Conservation (phyloP, 2,329 filamentous ascomycete genomes). For the Periconia macrospinosa region DNA sequence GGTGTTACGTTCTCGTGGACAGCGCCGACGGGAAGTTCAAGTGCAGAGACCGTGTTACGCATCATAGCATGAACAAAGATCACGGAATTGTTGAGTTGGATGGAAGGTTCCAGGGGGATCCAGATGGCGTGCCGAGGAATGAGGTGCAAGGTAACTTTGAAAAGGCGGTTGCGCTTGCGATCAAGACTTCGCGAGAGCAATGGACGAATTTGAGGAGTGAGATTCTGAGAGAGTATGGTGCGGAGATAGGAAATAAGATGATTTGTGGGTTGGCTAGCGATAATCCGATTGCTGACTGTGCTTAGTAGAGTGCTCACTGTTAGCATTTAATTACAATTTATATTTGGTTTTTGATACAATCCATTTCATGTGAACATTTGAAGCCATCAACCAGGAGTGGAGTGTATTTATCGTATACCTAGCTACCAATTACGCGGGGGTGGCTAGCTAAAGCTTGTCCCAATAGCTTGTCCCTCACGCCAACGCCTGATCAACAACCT, state of each 20-base stretch:
- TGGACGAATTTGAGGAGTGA: slow-evolving; percentile 3
- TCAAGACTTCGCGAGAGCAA: slow-evolving; percentile 1
- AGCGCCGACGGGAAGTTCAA: neutral
- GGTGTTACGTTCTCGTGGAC: slow-evolving; percentile 4
- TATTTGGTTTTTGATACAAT: too few species aligned
- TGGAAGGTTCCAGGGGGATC: neutral
- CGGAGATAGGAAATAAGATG: slow-evolving; percentile 4
- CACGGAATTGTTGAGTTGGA: slow-evolving; percentile 4
- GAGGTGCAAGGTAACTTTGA: slow-evolving; percentile 3
- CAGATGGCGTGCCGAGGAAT: slow-evolving; percentile 3
- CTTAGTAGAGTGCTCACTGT: neutral
- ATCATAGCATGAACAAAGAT: slow-evolving; percentile 5
- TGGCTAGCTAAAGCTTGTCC: too few species aligned
- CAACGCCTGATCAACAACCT: slow-evolving; percentile 1
- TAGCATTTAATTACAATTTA: too few species aligned
- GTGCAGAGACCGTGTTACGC: slow-evolving; percentile 3
- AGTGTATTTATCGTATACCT: too few species aligned
- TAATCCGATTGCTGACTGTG: slow-evolving; percentile 1
- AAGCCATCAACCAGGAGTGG: too few species aligned
- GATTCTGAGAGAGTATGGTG: slow-evolving; percentile 1
- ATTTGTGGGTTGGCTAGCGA: slow-evolving; percentile 4
- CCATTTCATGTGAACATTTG: too few species aligned
- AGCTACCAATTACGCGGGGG: too few species aligned
- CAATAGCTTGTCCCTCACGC: too few species aligned
- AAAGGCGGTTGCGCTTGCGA: slow-evolving; percentile 1